Base-by-base conservation (phyloP, 768 basidiomycete genomes). In the Tulasnella calospora region DNA sequence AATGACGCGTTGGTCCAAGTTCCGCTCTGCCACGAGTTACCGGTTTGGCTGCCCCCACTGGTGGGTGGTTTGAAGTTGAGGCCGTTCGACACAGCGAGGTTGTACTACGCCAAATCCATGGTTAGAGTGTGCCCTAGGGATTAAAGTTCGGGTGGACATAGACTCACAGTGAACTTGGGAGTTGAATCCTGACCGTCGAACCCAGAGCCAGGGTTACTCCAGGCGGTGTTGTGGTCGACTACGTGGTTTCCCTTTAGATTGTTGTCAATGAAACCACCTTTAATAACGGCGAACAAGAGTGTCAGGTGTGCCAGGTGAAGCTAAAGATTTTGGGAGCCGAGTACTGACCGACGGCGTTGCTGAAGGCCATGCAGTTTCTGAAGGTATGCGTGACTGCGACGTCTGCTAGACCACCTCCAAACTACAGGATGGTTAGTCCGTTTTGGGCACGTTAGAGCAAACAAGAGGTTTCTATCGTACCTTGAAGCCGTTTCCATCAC, bases 1-100 rank as follows among this genome's bases (percentile, higher is more conserved):
- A 73, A 38, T 6, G 71, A 73, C n/a, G 71, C 23, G 44, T 72
- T 46, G 27, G 38, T 13, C 35, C 36, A 73, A 9, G 36, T 40
- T 46, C 77, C 77, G 44, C 61, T 78, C 36, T 78, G 61, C 77
- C 77, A 78, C 17, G 77, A 78, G 77, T 78, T 78, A 21, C 77
- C 77, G 36, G 77, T 70, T 30, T 78, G 67, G 67, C 40, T 74
- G 41, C 61, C 77, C 2, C 61, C 71, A 38, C 77, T 78, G 61
- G 61, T 67, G 30, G 61, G 61, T 35, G 70, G 27, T 12, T 78
- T 78, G 40, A 69, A 71, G 46, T 78, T 78, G 61, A 71, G 77
- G 72, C 35, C 74, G 47, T 78, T 78, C 36, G 35, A 36, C 38
- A 78, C 44, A 12, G 77, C 71, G 36, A 78, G 67, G 51, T 78